Evolutionary conservation across 129 eudicot genomes (phyloP).

Genomic region (Artemisia annua): DNA sequence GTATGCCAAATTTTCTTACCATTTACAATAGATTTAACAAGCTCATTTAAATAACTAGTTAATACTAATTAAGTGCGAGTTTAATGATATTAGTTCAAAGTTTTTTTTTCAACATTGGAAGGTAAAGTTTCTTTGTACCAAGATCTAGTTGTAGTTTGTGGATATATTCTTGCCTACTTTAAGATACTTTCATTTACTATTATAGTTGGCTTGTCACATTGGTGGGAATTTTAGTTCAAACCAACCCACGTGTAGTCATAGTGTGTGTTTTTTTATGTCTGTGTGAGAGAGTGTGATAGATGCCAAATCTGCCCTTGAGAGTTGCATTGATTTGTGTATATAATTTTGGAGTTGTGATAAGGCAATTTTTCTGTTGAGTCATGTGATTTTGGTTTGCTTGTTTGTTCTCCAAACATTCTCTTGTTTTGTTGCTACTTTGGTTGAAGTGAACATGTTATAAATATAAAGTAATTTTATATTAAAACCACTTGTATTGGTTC

Average conservation of each 20-base stretch:
- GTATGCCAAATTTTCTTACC: too few species aligned
- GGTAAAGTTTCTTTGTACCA: constrained; percentile 22
- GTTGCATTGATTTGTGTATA: constrained; percentile 46
- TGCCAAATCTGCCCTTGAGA: constrained; percentile 36
- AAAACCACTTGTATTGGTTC: too few species aligned
- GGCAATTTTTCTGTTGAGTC: constrained; percentile 42
- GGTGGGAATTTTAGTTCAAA: constrained; percentile 20
- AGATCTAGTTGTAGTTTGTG: constrained; percentile 24
- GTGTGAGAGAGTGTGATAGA: constrained; percentile 1
- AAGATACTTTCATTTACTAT: constrained; percentile 2
- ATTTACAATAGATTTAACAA: too few species aligned
- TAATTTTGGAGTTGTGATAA: constrained; percentile 37
- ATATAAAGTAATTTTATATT: too few species aligned
- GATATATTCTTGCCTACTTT: constrained; percentile 15
- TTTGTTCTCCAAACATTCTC: constrained; percentile 46
- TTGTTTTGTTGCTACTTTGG: constrained; percentile 30
- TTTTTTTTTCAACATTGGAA: background rate
- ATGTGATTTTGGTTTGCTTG: constrained; percentile 51
- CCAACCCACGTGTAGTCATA: constrained; percentile 34
- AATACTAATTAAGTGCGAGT: too few species aligned
- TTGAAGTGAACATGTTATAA: constrained; percentile 18
- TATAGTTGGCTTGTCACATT: constrained; percentile 14
- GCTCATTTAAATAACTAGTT: too few species aligned
- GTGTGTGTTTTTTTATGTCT: background rate
- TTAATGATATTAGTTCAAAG: background rate